Evolutionary conservation across 495 filamentous ascomycete genomes (phyloP).

Genomic region (Aspergillus saccharolyticus): DNA sequence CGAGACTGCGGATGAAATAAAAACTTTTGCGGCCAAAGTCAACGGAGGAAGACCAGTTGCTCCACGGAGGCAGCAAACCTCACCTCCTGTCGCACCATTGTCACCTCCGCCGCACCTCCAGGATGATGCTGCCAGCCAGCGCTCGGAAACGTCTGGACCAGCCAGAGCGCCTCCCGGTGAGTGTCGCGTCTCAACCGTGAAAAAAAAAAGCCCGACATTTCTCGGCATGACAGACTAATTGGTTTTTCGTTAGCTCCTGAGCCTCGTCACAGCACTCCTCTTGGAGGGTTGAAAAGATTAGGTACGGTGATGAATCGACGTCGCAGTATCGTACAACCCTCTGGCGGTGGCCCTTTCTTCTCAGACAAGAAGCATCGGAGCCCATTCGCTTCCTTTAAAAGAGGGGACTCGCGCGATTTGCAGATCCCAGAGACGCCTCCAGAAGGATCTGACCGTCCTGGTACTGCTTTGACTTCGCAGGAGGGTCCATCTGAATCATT

Average conservation of each 20-base stretch:
- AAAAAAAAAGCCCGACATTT: not conserved
- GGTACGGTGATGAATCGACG: conserved; percentile 75
- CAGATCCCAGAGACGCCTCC: conserved; percentile 40
- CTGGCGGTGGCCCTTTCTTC: conserved; percentile 28
- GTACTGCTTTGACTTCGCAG: conserved; percentile 31
- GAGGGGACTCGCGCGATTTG: conserved; percentile 37
- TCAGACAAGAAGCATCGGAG: conserved; percentile 47
- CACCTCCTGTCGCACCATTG: conserved; percentile 21
- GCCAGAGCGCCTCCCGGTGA: conserved; percentile 45
- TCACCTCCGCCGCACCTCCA: conserved; percentile 40
- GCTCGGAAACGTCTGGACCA: conserved; percentile 45
- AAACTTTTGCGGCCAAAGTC: conserved; percentile 65
- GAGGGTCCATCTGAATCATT: conserved; percentile 27
- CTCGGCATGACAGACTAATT: conserved; percentile 7
- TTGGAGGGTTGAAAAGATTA: conserved; percentile 58
- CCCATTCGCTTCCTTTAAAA: conserved; percentile 50
- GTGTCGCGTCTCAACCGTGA: conserved; percentile 1
- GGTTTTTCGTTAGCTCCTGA: conserved; percentile 25
- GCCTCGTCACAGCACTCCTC: conserved; percentile 38
- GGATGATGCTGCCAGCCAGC: conserved; percentile 59
- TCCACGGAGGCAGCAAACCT: conserved; percentile 14
- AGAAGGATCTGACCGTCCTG: conserved; percentile 31
- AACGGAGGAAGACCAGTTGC: conserved; percentile 26
- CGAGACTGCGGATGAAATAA: conserved; percentile 83
- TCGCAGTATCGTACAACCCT: conserved; percentile 40